phyloP scores from a whole-genome alignment of 306 rosid species.

The Vigna nakashimae region DNA sequence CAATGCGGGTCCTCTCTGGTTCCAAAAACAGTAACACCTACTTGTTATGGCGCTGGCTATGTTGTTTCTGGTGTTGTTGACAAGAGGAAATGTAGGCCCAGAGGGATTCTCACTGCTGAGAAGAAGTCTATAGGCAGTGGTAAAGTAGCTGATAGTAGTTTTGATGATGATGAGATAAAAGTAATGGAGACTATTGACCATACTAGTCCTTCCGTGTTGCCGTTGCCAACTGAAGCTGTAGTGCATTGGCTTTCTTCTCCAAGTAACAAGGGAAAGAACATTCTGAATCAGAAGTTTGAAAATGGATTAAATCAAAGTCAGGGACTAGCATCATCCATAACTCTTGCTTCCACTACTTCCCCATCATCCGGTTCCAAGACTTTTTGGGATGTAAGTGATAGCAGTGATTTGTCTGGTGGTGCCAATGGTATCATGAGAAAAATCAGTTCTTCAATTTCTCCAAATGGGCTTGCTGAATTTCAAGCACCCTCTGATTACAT shows the following conservation, averaged over 20 bases:
- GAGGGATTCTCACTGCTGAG: conserved; percentile 75
- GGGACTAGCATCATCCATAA: conserved; percentile 49
- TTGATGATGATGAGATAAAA: conserved; percentile 50
- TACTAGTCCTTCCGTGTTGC: conserved; percentile 56
- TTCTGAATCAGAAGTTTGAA: conserved; percentile 47
- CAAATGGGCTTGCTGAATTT: conserved; percentile 52
- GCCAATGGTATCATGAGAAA: conserved; percentile 43
- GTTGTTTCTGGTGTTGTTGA: conserved; percentile 80
- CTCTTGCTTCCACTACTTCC: conserved; percentile 51
- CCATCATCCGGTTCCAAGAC: conserved; percentile 49
- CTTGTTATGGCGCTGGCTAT: conserved; percentile 85
- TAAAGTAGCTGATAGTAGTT: conserved; percentile 48
- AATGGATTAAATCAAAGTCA: conserved; percentile 29
- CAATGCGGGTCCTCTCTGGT: conserved; percentile 65
- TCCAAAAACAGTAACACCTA: conserved; percentile 54
- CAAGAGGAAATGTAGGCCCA: conserved; percentile 87
- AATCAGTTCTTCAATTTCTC: conserved; percentile 47
- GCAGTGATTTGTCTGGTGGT: conserved; percentile 47
- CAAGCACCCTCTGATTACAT: conserved; percentile 58
- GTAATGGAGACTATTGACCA: conserved; percentile 25
- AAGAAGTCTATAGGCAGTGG: conserved; percentile 52
- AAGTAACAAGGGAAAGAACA: conserved; percentile 55
- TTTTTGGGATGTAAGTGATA: conserved; percentile 49
- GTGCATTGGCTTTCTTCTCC: conserved; percentile 84
- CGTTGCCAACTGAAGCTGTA: conserved; percentile 79